phyloP scores from a whole-genome alignment of 2,329 filamentous ascomycete species.

The Akanthomyces uredinophilus region DNA sequence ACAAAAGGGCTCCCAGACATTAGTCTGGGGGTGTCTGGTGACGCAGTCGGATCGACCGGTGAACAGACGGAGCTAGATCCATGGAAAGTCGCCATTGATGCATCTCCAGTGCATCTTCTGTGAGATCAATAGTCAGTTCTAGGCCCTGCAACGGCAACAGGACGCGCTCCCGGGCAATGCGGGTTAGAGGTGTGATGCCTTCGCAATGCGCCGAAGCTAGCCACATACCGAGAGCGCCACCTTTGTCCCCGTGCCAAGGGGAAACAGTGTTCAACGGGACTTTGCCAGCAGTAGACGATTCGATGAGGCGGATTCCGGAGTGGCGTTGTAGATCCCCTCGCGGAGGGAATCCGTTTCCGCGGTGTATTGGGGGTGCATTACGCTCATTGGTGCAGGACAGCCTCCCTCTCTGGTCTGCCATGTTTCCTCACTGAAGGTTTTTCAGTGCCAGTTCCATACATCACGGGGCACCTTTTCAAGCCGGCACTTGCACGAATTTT shows the following conservation, averaged over 20 bases:
- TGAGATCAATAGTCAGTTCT: background rate
- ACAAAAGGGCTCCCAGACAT: too few species aligned
- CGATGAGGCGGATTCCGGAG: background rate
- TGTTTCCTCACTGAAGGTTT: too few species aligned
- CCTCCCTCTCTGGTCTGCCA: too few species aligned
- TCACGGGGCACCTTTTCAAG: background rate
- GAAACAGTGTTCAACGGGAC: background rate
- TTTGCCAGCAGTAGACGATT: background rate
- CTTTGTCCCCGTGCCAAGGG: slow-evolving; percentile 12
- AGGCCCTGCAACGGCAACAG: background rate
- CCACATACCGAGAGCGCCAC: background rate
- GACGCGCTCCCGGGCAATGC: too few species aligned
- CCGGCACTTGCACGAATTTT: background rate
- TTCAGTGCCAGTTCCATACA: background rate
- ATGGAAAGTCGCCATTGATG: too few species aligned
- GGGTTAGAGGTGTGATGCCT: too few species aligned
- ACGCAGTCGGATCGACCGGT: background rate
- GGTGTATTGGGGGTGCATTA: background rate
- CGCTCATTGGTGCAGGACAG: background rate
- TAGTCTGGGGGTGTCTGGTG: too few species aligned
- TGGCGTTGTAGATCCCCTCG: background rate
- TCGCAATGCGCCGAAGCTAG: too few species aligned
- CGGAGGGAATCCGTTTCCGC: background rate
- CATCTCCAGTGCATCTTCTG: background rate
- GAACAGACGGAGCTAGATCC: too few species aligned